Conservation (phyloP, 2,329 filamentous ascomycete species). For the Chaetoscypha palmicola region DNA sequence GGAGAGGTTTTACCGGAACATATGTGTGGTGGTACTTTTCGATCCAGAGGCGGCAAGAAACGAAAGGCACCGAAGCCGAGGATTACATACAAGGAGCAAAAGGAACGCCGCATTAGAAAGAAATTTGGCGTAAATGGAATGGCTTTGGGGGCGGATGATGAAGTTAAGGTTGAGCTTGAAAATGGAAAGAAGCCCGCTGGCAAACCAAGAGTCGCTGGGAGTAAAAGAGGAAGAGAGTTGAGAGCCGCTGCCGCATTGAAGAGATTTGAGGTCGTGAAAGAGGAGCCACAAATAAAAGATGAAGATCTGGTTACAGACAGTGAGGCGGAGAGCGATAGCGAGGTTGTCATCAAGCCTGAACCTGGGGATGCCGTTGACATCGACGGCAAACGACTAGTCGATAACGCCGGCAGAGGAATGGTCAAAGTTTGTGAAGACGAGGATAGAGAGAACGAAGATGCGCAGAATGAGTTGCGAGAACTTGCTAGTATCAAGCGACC, state of each 20-base stretch:
- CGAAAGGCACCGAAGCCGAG: conserved; percentile 40
- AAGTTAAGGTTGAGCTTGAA: conserved; percentile 38
- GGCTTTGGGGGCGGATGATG: conserved; percentile 45
- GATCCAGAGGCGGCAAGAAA: conserved; percentile 46
- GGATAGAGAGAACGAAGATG: conserved; percentile 49
- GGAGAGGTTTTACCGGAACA: conserved; percentile 59
- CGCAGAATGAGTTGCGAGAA: conserved; percentile 60
- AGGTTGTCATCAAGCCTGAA: conserved; percentile 35
- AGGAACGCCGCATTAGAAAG: conserved; percentile 46
- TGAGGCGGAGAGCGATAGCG: conserved; percentile 39
- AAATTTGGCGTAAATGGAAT: conserved; percentile 47
- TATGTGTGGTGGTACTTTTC: conserved; percentile 75
- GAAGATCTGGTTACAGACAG: conserved; percentile 37
- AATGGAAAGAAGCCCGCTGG: conserved; percentile 44
- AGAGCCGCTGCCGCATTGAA: conserved; percentile 54
- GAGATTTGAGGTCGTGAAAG: conserved; percentile 42
- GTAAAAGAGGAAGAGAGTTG: conserved; percentile 51
- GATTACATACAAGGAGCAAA: conserved; percentile 35
- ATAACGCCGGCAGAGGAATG: conserved; percentile 59
- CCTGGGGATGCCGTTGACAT: conserved; percentile 54
- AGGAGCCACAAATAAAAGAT: conserved; percentile 34
- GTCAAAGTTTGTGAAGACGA: conserved; percentile 72
- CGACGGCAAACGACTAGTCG: conserved; percentile 57
- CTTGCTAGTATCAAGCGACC: conserved; percentile 41
- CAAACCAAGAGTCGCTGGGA: conserved; percentile 54